These are phyloP conservation scores for Phytophthora lateralis DNA, from an alignment of 352 stramenopile species.

Conservation along the genomic window DNA sequence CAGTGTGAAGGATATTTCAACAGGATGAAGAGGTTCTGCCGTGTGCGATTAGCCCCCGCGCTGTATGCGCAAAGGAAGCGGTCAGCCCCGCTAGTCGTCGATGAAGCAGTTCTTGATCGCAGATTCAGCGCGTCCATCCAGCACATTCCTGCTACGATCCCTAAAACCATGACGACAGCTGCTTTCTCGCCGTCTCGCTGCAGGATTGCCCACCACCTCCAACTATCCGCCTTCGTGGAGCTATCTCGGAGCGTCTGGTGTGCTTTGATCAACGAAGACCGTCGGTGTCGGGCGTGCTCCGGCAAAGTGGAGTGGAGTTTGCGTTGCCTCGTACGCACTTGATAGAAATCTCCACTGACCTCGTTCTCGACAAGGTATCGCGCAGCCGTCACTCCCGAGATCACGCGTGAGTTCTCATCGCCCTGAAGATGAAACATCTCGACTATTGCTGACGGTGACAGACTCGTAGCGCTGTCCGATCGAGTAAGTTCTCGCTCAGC, in stretches of 20 bases:
- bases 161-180: conserved; percentile 53
- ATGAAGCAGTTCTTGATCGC: conserved; percentile 15
- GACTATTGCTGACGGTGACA: conserved; percentile 28
- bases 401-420: conserved; percentile 9
- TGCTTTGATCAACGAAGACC: conserved; percentile 17
- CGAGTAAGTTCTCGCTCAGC: conserved; percentile 1
- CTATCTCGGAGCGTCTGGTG: conserved; percentile 14
- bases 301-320: conserved; percentile 2
- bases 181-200: conserved; percentile 45
- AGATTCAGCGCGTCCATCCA: conserved; percentile 74
- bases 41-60: conserved; percentile 52
- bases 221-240: conserved; percentile 10
- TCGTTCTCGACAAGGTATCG: conserved; percentile 64
- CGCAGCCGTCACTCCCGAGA: conserved; percentile 5
- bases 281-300: conserved; percentile 5
- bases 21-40: conserved; percentile 66
- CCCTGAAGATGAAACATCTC: conserved; percentile 36
- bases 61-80: conserved; percentile 62
- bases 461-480: conserved; percentile 14
- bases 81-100: conserved; percentile 8
- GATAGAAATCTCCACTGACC: conserved; percentile 67
- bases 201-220: conserved; percentile 19
- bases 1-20: conserved; percentile 75
- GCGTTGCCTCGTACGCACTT: conserved; percentile 30
- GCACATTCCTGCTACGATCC: conserved; percentile 59